These are phyloP conservation scores for Colletotrichum salicis DNA, from an alignment of 2,329 filamentous ascomycete genomes.

Conservation along the genomic window DNA sequence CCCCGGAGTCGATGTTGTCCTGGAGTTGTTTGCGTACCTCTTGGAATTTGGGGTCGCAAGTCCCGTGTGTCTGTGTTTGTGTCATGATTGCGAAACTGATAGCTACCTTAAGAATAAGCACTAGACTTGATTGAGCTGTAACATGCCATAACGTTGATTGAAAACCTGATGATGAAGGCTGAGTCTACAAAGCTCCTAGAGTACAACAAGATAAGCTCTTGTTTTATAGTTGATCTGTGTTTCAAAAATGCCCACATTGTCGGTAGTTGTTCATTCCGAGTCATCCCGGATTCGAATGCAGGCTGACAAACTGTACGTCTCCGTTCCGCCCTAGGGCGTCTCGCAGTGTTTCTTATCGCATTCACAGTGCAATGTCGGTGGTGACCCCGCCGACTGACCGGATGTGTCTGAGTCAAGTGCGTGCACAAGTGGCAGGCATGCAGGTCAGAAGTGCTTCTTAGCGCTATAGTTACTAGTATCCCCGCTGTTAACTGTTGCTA, in stretches of 20 bases:
- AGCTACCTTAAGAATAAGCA: neutral
- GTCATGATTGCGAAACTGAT: constrained; percentile 30
- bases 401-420: neutral
- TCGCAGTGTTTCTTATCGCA: neutral
- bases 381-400: neutral
- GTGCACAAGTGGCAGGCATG: no score
- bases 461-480: neutral
- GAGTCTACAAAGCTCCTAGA: neutral
- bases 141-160: neutral
- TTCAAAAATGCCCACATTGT: neutral
- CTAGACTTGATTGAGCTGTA: neutral
- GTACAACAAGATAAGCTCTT: neutral
- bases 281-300: neutral
- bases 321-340: neutral
- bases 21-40: constrained; percentile 47
- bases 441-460: neutral
- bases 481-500: neutral
- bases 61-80: constrained; percentile 45
- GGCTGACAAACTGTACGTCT: neutral
- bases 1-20: constrained; percentile 45
- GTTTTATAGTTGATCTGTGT: neutral
- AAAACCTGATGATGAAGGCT: neutral
- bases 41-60: constrained; percentile 48
- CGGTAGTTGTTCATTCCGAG: neutral
- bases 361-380: neutral